A percentile compares a stretch with the other conserved stretches of the same genome.
Conservation (phyloP, 2,329 filamentous ascomycete species). For the Ilyonectria sp. region DNA sequence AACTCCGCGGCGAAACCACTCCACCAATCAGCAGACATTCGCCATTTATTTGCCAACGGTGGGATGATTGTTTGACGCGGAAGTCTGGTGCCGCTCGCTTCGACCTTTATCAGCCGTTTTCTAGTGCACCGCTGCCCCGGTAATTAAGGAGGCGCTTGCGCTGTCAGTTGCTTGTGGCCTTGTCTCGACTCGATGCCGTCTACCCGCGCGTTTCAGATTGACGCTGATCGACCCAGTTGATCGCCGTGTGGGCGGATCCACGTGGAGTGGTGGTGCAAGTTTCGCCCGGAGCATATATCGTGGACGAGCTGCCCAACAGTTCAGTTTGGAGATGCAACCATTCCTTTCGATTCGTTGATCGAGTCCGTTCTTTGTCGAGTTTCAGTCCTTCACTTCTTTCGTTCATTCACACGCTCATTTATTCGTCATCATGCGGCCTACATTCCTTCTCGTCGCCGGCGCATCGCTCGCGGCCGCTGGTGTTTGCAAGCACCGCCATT, state of each 20-base stretch:
- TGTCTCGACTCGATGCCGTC: background rate
- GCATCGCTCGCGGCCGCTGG: background rate
- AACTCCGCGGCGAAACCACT: background rate
- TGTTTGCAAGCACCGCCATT: constrained; percentile 9
- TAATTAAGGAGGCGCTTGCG: background rate
- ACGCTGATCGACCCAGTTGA: constrained; percentile 13
- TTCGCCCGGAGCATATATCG: background rate
- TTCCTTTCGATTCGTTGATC: constrained; percentile 21
- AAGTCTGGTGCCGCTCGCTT: background rate
- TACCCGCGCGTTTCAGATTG: constrained; percentile 20
- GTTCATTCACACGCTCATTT: constrained; percentile 6
- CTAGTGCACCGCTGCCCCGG: background rate
- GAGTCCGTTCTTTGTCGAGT: constrained; percentile 10
- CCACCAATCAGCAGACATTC: background rate
- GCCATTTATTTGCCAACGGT: background rate
- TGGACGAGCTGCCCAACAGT: background rate
- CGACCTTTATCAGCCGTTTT: background rate
- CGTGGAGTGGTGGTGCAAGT: background rate
- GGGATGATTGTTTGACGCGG: background rate
- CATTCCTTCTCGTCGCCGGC: constrained; percentile 6
- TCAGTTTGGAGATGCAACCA: constrained; percentile 3
- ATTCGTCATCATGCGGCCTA: constrained; percentile 5
- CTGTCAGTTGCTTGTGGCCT: background rate
- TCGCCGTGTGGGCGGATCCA: constrained; percentile 22
- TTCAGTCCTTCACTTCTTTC: background rate